Evolutionary conservation across 2,329 filamentous ascomycete species (phyloP).

Genomic region (Fusarium cyanostomum): DNA sequence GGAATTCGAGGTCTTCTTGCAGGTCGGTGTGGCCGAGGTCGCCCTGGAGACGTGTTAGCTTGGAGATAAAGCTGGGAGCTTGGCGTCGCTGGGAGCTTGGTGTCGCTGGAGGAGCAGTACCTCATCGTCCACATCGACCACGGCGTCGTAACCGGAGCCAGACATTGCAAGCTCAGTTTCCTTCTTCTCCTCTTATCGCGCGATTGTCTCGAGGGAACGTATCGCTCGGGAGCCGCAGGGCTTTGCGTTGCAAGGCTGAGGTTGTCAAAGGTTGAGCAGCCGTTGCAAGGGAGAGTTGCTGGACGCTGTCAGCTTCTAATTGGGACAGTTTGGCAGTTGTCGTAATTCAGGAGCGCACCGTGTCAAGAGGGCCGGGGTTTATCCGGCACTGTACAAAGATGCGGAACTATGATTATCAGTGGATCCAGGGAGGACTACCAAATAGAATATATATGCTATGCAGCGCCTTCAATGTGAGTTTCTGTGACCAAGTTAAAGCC

Average conservation of each 20-base stretch:
- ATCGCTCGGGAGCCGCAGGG: not conserved
- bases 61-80: not conserved
- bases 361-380: slow-evolving; percentile 38
- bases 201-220: not conserved
- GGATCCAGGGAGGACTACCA: slow-evolving; percentile 18
- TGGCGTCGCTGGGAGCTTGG: slow-evolving; percentile 14
- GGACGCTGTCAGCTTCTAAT: slow-evolving; percentile 33
- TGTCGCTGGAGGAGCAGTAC: slow-evolving; percentile 56
- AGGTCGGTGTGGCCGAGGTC: slow-evolving; percentile 98
- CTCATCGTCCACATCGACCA: slow-evolving; percentile 97
- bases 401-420: slow-evolving; percentile 12
- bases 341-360: slow-evolving; percentile 45
- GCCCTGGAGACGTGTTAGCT: slow-evolving; percentile 66
- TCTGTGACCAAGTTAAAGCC: not conserved
- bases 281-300: slow-evolving; percentile 26
- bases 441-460: no score
- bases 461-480: not conserved
- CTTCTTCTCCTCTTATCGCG: not conserved
- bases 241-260: slow-evolving; percentile 2
- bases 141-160: slow-evolving; percentile 93
- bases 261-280: not conserved
- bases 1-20: slow-evolving; percentile 98
- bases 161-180: slow-evolving; percentile 64
- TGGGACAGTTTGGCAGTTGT: slow-evolving; percentile 47
- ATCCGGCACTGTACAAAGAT: slow-evolving; percentile 25